Evolutionary conservation across 345 rosid genomes (phyloP).

Genomic region (Pugionium cornutum): DNA sequence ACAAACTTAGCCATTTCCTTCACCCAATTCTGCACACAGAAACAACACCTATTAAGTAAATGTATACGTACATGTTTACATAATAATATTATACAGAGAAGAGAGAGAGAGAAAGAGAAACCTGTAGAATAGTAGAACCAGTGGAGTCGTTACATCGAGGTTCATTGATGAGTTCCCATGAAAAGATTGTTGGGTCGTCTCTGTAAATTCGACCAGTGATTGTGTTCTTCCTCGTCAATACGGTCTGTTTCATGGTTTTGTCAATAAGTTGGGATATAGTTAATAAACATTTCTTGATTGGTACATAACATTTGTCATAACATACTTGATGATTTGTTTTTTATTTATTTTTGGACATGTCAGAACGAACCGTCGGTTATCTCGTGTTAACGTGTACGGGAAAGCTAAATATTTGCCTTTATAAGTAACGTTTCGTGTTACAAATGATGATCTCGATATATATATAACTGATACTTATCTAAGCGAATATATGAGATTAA

Average conservation of each 20-base stretch:
- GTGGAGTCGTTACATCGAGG: conserved; percentile 61
- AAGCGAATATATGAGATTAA: background rate
- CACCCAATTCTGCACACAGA: conserved; percentile 55
- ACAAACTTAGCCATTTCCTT: conserved; percentile 64
- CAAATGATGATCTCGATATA: conserved; percentile 15
- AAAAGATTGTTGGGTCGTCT: conserved; percentile 77
- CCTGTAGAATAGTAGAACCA: conserved; percentile 58
- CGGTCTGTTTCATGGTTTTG: conserved; percentile 47
- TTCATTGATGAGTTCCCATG: conserved; percentile 95
- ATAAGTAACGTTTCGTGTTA: conserved; percentile 27
- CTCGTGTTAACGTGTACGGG: conserved; percentile 27
- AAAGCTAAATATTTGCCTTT: background rate
- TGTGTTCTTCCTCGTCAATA: conserved; percentile 66
- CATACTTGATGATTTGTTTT: too few species aligned
- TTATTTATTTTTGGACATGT: too few species aligned
- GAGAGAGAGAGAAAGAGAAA: conserved; percentile 14
- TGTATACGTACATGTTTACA: background rate
- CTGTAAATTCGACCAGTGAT: conserved; percentile 64
- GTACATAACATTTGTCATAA: conserved; percentile 5
- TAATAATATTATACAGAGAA: background rate
- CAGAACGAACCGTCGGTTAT: background rate
- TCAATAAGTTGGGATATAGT: too few species aligned
- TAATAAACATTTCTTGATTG: background rate
- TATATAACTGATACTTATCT: conserved; percentile 17
- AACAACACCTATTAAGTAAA: background rate